A percentile compares a stretch with the other conserved stretches of the same genome.
These are phyloP conservation scores for Volvox carteri DNA, from an alignment of 163 green algal genomes.

Conservation along the genomic window DNA sequence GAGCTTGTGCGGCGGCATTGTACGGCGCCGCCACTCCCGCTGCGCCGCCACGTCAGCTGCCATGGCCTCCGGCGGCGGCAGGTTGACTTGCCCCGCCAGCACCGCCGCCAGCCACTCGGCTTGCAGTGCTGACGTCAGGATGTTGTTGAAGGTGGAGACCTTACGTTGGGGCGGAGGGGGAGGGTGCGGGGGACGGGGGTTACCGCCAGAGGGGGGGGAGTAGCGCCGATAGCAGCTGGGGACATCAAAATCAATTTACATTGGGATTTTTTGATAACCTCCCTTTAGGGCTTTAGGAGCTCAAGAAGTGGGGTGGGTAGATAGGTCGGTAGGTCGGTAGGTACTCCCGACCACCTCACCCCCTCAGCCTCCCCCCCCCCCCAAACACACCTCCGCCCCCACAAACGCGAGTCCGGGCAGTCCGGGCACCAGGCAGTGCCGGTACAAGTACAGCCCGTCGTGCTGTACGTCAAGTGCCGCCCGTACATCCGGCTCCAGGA, in stretches of 20 bases:
- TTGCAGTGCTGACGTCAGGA: constrained; percentile 61
- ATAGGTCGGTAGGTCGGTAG: no score
- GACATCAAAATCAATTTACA: no score
- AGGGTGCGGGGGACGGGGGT: neutral
- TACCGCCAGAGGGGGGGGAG: neutral
- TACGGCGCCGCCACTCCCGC: constrained; percentile 24
- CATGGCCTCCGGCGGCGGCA: constrained; percentile 21
- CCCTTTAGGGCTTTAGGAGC: no score
- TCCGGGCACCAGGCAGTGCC: constrained; percentile 55
- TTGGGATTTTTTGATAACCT: no score
- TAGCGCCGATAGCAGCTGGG: no score
- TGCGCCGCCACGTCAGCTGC: constrained; percentile 47
- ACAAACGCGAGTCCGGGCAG: constrained; percentile 63
- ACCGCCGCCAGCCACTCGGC: constrained; percentile 63
- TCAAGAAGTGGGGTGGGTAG: no score
- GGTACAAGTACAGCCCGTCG: constrained; percentile 67
- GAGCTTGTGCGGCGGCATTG: constrained; percentile 57
- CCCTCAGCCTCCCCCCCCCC: neutral
- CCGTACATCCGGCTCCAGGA: constrained; percentile 19
- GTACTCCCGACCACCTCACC: no score
- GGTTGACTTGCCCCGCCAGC: constrained; percentile 33
- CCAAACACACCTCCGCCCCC: constrained; percentile 44
- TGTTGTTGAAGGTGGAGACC: constrained; percentile 63
- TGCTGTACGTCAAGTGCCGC: constrained; percentile 59
- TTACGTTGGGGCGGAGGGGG: neutral